These are phyloP conservation scores for Talaromyces nanjingensis DNA, from an alignment of 495 filamentous ascomycete genomes.

Conservation along the genomic window DNA sequence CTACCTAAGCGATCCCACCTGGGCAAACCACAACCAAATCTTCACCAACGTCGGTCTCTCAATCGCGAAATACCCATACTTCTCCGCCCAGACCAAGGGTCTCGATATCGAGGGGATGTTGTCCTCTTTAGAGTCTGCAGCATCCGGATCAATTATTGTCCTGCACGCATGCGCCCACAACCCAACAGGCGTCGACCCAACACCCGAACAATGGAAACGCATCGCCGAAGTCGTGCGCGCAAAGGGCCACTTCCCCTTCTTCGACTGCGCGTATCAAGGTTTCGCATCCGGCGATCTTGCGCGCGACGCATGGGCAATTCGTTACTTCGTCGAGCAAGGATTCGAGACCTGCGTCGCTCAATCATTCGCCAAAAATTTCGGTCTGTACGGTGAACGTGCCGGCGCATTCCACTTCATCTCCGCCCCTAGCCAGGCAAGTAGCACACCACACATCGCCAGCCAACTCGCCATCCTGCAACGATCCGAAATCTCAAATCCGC, in stretches of 20 bases:
- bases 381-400: conserved; percentile 91
- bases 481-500: conserved; percentile 94
- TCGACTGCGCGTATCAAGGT: conserved; percentile 96
- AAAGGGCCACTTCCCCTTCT: conserved; percentile 93
- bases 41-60: conserved; percentile 83
- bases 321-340: conserved; percentile 87
- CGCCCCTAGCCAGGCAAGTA: conserved; percentile 57
- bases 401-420: conserved; percentile 96
- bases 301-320: conserved; percentile 82
- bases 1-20: conserved; percentile 91
- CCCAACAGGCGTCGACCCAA: conserved; percentile 94
- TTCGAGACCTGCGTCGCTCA: conserved; percentile 96
- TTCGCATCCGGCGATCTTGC: conserved; percentile 89
- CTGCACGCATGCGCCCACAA: conserved; percentile 98
- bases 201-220: conserved; percentile 87
- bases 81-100: conserved; percentile 73
- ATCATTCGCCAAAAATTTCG: conserved; percentile 98
- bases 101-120: conserved; percentile 91
- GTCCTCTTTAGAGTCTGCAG: conserved; percentile 55
- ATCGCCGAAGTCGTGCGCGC: conserved; percentile 67
- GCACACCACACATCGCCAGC: conserved; percentile 60
- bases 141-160: conserved; percentile 74
- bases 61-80: conserved; percentile 87
- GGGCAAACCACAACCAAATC: conserved; percentile 98
- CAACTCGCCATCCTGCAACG: conserved; percentile 94